These are phyloP conservation scores for Diplodia intermedia DNA, from an alignment of 2,329 filamentous ascomycete genomes.

Conservation along the genomic window DNA sequence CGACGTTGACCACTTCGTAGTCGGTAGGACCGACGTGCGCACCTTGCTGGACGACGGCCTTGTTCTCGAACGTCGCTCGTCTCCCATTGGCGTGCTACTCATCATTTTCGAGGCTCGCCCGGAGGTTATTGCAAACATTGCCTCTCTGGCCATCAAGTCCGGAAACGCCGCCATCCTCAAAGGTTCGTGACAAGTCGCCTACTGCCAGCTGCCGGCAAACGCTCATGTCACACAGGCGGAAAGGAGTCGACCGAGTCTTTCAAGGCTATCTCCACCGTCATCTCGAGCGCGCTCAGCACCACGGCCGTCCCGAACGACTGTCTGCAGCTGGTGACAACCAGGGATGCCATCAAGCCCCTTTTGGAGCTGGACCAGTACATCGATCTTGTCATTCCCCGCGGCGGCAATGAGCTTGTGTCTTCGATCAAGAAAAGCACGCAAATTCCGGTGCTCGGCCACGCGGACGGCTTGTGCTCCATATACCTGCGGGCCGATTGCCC, in stretches of 20 bases:
- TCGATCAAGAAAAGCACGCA: constrained; percentile 90
- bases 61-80: constrained; percentile 84
- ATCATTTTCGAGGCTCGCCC: constrained; percentile 98
- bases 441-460: constrained; percentile 95
- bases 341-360: constrained; percentile 88
- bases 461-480: constrained; percentile 87
- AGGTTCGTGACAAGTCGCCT: constrained; percentile 55
- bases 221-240: constrained; percentile 65
- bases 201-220: background rate
- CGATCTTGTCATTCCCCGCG: constrained; percentile 92
- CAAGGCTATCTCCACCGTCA: constrained; percentile 83
- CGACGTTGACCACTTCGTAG: constrained; percentile 51
- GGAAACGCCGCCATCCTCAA: constrained; percentile 97
- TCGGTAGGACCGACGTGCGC: constrained; percentile 82
- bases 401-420: constrained; percentile 86
- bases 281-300: constrained; percentile 75
- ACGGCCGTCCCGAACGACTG: constrained; percentile 83
- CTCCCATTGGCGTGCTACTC: constrained; percentile 94
- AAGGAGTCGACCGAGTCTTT: constrained; percentile 98
- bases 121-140: constrained; percentile 98
- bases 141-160: constrained; percentile 93
- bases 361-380: constrained; percentile 85
- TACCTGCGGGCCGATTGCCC: constrained; percentile 85
- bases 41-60: constrained; percentile 88
- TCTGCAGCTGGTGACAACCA: constrained; percentile 91